phyloP scores from a whole-genome alignment of 768 basidiomycete species.

The Kwoniella dejecticola region DNA sequence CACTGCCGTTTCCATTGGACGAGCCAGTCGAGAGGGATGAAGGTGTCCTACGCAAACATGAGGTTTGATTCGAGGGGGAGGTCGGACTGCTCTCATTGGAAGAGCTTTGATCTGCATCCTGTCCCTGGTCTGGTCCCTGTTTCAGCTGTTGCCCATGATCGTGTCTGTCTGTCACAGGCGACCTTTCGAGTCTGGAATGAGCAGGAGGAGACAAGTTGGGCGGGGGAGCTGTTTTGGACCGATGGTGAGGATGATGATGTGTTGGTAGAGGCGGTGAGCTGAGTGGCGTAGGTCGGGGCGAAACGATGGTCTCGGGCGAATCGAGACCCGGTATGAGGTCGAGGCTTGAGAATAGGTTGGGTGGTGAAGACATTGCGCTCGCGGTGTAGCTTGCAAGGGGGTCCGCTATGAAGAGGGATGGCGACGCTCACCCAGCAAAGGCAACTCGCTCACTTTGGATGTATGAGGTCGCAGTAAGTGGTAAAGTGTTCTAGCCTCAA shows the following conservation, averaged over 20 bases:
- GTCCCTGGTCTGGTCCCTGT: no score
- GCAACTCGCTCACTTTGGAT: no score
- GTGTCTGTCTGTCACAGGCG: not conserved
- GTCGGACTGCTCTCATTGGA: slow-evolving; percentile 9
- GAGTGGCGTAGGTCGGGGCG: slow-evolving; percentile 2
- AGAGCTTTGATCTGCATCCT: not conserved
- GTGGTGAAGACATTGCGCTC: slow-evolving; percentile 17
- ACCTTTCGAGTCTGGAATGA: not conserved
- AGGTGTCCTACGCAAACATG: slow-evolving; percentile 12
- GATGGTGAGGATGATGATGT: slow-evolving; percentile 14
- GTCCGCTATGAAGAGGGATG: no score
- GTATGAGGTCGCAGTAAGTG: no score
- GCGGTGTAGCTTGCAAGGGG: not conserved
- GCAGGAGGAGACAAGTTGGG: slow-evolving; percentile 4
- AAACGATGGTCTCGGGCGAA: slow-evolving; percentile 8
- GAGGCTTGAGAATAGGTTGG: slow-evolving; percentile 12
- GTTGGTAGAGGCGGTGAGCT: slow-evolving; percentile 11
- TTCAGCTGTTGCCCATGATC: no score
- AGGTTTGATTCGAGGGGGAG: not conserved
- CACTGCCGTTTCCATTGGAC: not conserved
- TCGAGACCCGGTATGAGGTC: slow-evolving; percentile 23
- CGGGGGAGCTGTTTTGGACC: slow-evolving; percentile 20
- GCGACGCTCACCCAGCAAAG: no score
- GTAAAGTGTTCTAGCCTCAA: no score
- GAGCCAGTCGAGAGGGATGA: slow-evolving; percentile 15